Percentiles rank a stretch among this genome's conserved stretches.
Evolutionary conservation across 495 filamentous ascomycete species (phyloP).

Genomic region (Gamarada debralockiae): DNA sequence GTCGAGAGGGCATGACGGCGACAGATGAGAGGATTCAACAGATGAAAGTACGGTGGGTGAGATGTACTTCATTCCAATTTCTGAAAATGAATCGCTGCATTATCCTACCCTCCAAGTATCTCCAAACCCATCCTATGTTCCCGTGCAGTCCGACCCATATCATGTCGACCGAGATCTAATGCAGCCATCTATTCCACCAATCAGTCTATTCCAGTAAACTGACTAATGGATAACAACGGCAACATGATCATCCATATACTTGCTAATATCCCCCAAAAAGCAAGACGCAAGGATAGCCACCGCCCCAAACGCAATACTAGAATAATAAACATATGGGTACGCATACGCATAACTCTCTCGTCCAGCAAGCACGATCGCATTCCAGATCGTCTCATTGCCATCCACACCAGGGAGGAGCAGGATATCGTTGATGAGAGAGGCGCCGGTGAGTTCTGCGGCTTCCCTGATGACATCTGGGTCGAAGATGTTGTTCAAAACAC

Average conservation of each 20-base stretch:
- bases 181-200: too few relatives aligned
- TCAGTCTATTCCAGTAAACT: too few relatives aligned
- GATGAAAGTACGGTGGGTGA: too few relatives aligned
- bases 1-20: too few relatives aligned
- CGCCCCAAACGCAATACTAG: constrained; percentile 61
- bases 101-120: too few relatives aligned
- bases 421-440: constrained; percentile 50
- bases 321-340: constrained; percentile 65
- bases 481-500: constrained; percentile 51
- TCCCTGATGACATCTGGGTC: constrained; percentile 34
- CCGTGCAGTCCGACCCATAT: too few relatives aligned
- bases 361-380: constrained; percentile 54
- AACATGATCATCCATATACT: constrained; percentile 66
- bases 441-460: constrained; percentile 54
- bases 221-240: constrained; percentile 60
- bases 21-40: too few relatives aligned
- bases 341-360: constrained; percentile 56
- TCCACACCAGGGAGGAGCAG: constrained; percentile 50
- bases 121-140: too few relatives aligned
- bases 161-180: too few relatives aligned
- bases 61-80: too few relatives aligned
- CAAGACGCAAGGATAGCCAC: constrained; percentile 56
- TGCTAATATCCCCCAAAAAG: constrained; percentile 58
- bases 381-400: constrained; percentile 47
- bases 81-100: too few relatives aligned